Percentiles rank a stretch among this genome's conserved stretches.
These are phyloP conservation scores for Diddensiella caesifluorescens DNA, from an alignment of 805 yeast genomes.

Conservation along the genomic window DNA sequence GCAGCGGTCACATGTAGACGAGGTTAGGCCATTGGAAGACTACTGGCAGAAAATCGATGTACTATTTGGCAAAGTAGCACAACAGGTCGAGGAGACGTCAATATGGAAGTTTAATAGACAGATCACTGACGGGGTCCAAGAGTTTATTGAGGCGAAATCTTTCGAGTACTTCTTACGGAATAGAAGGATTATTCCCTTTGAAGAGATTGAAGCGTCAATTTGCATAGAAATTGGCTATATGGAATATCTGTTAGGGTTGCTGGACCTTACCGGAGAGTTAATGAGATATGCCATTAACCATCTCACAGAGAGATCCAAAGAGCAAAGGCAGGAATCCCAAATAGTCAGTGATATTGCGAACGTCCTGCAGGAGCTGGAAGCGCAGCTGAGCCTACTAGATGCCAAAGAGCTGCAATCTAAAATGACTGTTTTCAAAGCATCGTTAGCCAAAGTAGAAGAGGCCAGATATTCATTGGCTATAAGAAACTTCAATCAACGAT, in stretches of 20 bases:
- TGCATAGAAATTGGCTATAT: constrained; percentile 20
- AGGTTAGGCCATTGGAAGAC: not conserved
- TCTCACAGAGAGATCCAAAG: constrained; percentile 8
- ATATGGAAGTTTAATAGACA: constrained; percentile 18
- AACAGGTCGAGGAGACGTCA: constrained; percentile 7
- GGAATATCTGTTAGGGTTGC: constrained; percentile 39
- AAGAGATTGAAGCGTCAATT: not conserved
- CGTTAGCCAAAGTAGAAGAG: constrained; percentile 23
- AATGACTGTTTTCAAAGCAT: constrained; percentile 15
- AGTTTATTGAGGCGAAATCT: constrained; percentile 26
- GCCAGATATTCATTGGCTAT: constrained; percentile 17
- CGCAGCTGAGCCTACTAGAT: constrained; percentile 11
- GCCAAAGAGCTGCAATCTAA: constrained; percentile 18
- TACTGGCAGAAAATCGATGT: constrained; percentile 4
- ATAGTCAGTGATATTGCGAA: constrained; percentile 16
- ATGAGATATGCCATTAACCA: constrained; percentile 38
- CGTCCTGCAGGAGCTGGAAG: constrained; percentile 15
- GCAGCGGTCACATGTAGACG: constrained; percentile 17
- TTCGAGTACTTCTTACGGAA: constrained; percentile 21
- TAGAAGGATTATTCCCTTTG: constrained; percentile 14
- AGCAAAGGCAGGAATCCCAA: constrained; percentile 4
- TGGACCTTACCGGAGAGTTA: constrained; percentile 40
- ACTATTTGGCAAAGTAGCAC: constrained; percentile 7
- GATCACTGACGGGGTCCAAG: constrained; percentile 26
- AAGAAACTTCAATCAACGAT: not conserved